Evolutionary conservation across 257 asterid species (phyloP), one percentile per base, ranked within the genome.

Genomic region (Capsicum chinense): DNA sequence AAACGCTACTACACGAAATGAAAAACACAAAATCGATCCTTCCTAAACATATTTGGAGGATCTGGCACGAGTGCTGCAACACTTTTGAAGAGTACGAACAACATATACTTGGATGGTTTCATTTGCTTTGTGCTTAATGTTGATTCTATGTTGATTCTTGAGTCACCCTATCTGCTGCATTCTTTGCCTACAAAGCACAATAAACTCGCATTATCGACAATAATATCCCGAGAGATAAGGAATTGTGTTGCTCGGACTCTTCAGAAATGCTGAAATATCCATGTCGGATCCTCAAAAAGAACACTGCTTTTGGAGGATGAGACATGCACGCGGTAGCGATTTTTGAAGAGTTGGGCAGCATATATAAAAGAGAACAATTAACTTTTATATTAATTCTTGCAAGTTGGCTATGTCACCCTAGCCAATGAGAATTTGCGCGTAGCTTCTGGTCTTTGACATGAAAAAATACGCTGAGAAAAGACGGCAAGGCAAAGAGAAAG

Each of bases 141-240:
- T 66, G 12, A 26, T 47, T 71, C 11, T 71, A 71, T n/a, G 57
- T n/a, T n/a, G 58, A 71, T n/a, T 71, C 79, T 71, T 19, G 48
- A 76, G 63, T 76, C 9, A 91, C 89, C 83, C 95, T 91, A 19
- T 87, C 88, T 19, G 88, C 54, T 33, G 94, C 97, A 86, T 86
- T 93, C 76, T 74, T 88, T 57, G 93, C 95, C 97, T 93, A 44
- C 56, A 84, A 67, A 63, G 67, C 21, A n/a, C 21, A 84, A 48
- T 26, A 26, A 39, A 39, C 3, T 68, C 3, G 52, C 63, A 50
- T 76, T 76, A 76, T 21, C 5, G 7, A 57, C 12, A 37, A 37
- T 9, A 47, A 56, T 5, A 47, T 37, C 33, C 26, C 26, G 3
- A 11, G 64, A 59, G 64, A 59, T 59, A 60, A 0, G 66, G 67